Evolutionary conservation across 2,329 filamentous ascomycete species (phyloP), one percentile per base, ranked within the genome.

Genomic region (Neopestalotiopsis sp.): DNA sequence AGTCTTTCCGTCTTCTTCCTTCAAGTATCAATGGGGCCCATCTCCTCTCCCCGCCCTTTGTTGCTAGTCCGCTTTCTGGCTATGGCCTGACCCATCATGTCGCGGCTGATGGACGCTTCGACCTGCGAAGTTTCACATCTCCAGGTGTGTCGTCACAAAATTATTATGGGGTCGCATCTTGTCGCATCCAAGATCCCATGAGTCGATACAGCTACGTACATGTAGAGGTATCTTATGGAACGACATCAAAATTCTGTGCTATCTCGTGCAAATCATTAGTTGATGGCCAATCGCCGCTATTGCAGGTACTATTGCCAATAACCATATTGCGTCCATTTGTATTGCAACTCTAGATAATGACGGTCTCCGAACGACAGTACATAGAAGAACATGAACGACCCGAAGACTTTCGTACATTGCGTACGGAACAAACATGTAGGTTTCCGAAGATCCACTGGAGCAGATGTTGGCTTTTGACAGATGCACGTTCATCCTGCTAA

Each of bases 41-140:
- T 66, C 42, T 20, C 34, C 42, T 40, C 57, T n/a, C 63, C 30
- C 63, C 32, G 63, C 63, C 42, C 63, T 38, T 20, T 58, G 49
- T 56, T 58, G 45, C n/a, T 65, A 49, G 62, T 30, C 40, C 24
- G 14, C 42, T 56, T 52, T 24, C 45, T 49, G 49, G 63, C 12
- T 12, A 28, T 45, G 10, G 17, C n/a, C 28, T 56, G 57, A 56
- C 65, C 65, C 52, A 42, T 67, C 65, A 67, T 30, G 65, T 67
- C 57, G 13, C 65, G 65, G 30, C 52, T 67, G 65, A 38, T 67
- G 59, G 56, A 67, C 65, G 65, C 65, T 67, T 67, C 57, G 65
- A 67, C 52, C 52, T 20, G 4, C 17, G 52, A 67, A 49, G 65
- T 67, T 67, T 67, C 65, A 67, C 24, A 60, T 67, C 34, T 60